Percentiles rank a stretch among this genome's conserved stretches.
phyloP scores from a whole-genome alignment of 495 filamentous ascomycete genomes.

The Annulohypoxylon stygium region DNA sequence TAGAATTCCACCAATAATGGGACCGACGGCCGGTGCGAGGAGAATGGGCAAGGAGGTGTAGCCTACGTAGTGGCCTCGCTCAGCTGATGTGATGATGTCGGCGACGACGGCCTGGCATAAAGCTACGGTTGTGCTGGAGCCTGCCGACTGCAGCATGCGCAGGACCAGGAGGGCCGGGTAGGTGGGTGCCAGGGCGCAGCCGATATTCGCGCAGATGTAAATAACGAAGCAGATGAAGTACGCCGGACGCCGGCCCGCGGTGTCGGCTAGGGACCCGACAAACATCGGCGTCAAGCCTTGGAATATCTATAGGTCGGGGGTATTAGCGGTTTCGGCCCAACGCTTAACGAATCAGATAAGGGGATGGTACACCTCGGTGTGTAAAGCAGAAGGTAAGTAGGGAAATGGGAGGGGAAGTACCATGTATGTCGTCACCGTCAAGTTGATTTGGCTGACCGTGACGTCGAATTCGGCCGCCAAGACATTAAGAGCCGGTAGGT shows the following conservation, averaged over 20 bases:
- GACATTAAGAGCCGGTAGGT: slow-evolving; percentile 75
- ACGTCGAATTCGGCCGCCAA: slow-evolving; percentile 67
- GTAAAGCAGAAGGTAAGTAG: background rate
- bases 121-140: slow-evolving; percentile 63
- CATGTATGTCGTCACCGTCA: slow-evolving; percentile 73
- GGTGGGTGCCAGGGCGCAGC: slow-evolving; percentile 63
- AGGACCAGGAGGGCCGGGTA: slow-evolving; percentile 66
- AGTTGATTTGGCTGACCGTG: slow-evolving; percentile 67
- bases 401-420: slow-evolving; percentile 17
- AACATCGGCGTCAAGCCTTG: slow-evolving; percentile 66
- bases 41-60: slow-evolving; percentile 50
- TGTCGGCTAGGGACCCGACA: slow-evolving; percentile 64
- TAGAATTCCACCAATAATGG: slow-evolving; percentile 68
- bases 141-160: slow-evolving; percentile 65
- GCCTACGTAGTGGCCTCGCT: slow-evolving; percentile 65
- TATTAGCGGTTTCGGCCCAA: slow-evolving; percentile 13
- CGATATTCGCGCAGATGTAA: slow-evolving; percentile 68
- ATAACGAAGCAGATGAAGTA: slow-evolving; percentile 66
- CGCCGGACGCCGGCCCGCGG: slow-evolving; percentile 62
- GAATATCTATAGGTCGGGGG: slow-evolving; percentile 50
- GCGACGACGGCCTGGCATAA: slow-evolving; percentile 66
- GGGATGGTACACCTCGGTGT: background rate
- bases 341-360: background rate
- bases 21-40: slow-evolving; percentile 61
- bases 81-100: slow-evolving; percentile 64